Evolutionary conservation across 2,329 filamentous ascomycete genomes (phyloP).

Genomic region (Magnaporthiopsis rhizophila): DNA sequence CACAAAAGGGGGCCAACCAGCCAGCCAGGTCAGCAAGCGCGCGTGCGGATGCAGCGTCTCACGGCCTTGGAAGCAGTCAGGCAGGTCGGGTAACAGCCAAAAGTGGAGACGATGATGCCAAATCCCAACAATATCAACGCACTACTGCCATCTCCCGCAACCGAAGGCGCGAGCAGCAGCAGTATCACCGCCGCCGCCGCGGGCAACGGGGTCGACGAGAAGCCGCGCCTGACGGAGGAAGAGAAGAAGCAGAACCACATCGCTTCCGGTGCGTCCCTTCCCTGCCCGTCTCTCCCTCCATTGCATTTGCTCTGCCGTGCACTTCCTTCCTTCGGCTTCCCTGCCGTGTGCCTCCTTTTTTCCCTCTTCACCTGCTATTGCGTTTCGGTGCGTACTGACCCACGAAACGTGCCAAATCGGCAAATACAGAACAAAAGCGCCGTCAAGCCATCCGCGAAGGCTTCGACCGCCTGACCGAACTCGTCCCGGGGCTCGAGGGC

Average conservation of each 20-base stretch:
- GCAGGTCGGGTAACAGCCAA: not conserved
- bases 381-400: not conserved
- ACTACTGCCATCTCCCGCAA: not conserved
- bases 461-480: constrained; percentile 71
- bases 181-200: not conserved
- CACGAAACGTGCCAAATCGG: not conserved
- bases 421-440: constrained; percentile 25
- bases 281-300: too few species aligned
- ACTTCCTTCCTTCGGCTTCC: too few species aligned
- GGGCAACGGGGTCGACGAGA: constrained; percentile 16
- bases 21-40: too few species aligned
- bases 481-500: constrained; percentile 75
- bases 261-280: constrained; percentile 20
- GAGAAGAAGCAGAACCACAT: constrained; percentile 32
- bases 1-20: too few species aligned
- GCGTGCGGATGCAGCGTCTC: not conserved
- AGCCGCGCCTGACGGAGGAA: constrained; percentile 26
- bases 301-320: not conserved
- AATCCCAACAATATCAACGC: not conserved
- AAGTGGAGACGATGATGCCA: not conserved
- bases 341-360: too few species aligned
- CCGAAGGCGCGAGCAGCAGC: not conserved
- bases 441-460: constrained; percentile 64
- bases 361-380: too few species aligned
- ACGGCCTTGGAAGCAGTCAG: not conserved